These are phyloP conservation scores for Datura wrightii DNA, from an alignment of 257 asterid genomes.

Conservation along the genomic window DNA sequence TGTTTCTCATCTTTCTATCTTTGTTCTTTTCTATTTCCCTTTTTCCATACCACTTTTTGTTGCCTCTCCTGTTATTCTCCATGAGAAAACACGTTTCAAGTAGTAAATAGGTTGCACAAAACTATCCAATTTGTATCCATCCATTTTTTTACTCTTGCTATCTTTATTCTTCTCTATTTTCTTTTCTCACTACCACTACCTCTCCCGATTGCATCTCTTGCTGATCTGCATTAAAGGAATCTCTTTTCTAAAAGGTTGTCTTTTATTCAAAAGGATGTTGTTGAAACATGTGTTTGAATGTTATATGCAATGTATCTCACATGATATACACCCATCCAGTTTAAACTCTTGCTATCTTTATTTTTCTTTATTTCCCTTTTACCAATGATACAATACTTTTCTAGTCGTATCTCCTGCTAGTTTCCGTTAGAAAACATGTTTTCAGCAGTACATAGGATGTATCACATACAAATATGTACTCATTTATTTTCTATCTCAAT, in stretches of 20 bases:
- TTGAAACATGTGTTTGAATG: slow-evolving; percentile 4
- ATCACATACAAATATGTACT: not conserved
- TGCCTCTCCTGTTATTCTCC: slow-evolving; percentile 7
- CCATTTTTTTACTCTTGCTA: not conserved
- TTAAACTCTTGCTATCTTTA: not conserved
- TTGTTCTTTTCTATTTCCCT: not conserved
- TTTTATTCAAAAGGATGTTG: not conserved
- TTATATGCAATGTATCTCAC: slow-evolving; percentile 6
- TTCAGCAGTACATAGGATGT: not conserved
- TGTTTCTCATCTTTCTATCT: not conserved
- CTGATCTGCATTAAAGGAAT: not conserved
- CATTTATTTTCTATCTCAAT: not conserved
- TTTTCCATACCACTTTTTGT: not conserved
- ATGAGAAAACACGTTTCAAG: not conserved
- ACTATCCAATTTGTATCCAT: not conserved
- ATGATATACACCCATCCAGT: not conserved
- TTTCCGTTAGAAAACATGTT: not conserved
- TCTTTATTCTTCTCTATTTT: not conserved
- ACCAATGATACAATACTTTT: not conserved
- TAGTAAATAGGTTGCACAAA: not conserved
- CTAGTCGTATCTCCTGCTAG: not conserved
- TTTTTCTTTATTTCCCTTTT: not conserved
- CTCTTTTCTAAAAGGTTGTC: not conserved
- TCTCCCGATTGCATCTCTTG: not conserved
- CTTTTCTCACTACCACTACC: not conserved